Evolutionary conservation across 768 basidiomycete genomes (phyloP).

Genomic region (Imleria badia): DNA sequence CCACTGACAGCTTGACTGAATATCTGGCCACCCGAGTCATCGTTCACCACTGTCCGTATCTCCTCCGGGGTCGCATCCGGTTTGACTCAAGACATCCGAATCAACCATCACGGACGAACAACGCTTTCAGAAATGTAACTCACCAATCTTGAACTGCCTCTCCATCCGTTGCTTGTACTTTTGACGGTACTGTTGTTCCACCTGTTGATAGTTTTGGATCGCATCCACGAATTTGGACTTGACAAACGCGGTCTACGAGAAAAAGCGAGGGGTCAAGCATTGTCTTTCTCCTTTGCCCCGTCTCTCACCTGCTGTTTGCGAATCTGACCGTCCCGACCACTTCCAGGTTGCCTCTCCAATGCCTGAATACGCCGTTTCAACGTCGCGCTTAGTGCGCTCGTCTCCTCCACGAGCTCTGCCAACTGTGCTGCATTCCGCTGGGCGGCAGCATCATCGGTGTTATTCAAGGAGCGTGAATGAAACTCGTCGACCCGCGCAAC

Average conservation of each 20-base stretch:
- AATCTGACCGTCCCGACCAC: conserved; percentile 64
- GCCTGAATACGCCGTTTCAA: conserved; percentile 75
- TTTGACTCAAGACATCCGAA: conserved; percentile 56
- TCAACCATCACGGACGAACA: background rate
- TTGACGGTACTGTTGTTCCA: conserved; percentile 76
- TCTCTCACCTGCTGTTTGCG: conserved; percentile 70
- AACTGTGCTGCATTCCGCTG: conserved; percentile 62
- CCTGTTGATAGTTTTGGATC: conserved; percentile 80
- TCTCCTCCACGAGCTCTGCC: conserved; percentile 69
- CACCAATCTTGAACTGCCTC: conserved; percentile 85
- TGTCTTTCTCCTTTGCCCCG: background rate
- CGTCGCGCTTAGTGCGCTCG: conserved; percentile 63
- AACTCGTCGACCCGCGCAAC: conserved; percentile 66
- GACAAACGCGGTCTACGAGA: conserved; percentile 53
- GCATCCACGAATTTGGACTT: conserved; percentile 82
- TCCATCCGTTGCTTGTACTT: conserved; percentile 82
- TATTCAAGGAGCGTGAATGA: conserved; percentile 73
- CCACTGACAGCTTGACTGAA: conserved; percentile 80
- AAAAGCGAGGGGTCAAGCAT: conserved; percentile 17
- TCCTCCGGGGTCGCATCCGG: conserved; percentile 92
- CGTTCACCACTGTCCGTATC: conserved; percentile 81
- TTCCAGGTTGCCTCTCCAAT: conserved; percentile 65
- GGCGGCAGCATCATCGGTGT: conserved; percentile 66
- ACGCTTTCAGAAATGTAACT: conserved; percentile 12
- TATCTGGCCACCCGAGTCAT: conserved; percentile 78